Percentiles rank a stretch among this genome's conserved stretches.
phyloP scores from a whole-genome alignment of 768 basidiomycete genomes.

The Hysterangium stoloniferum region DNA sequence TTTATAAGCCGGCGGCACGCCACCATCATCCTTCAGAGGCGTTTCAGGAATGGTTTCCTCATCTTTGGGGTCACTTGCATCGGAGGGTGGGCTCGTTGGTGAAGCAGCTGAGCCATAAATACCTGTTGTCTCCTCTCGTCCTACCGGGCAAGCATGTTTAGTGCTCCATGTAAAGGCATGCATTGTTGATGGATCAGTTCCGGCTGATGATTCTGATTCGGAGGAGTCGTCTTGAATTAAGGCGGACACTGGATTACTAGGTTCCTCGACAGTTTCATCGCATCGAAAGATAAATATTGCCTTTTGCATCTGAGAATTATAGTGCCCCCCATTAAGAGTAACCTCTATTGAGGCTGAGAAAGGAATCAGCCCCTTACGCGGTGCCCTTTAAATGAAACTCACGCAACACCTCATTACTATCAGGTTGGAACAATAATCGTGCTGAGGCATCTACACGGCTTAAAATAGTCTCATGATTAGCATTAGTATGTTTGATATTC shows the following conservation, averaged over 20 bases:
- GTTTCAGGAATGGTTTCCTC: background rate
- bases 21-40: background rate
- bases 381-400: too few relatives aligned
- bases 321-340: slow-evolving; percentile 3
- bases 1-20: background rate
- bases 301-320: slow-evolving; percentile 1
- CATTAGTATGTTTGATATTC: background rate
- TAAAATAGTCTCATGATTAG: background rate
- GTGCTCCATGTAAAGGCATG: slow-evolving; percentile 5
- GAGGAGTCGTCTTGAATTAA: background rate
- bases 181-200: background rate
- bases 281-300: slow-evolving; percentile 1
- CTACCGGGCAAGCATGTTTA: slow-evolving; percentile 6
- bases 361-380: too few relatives aligned
- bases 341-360: slow-evolving; percentile 4
- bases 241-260: background rate
- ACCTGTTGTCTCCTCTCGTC: background rate
- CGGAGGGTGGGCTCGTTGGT: background rate
- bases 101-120: background rate
- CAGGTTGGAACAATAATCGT: too few relatives aligned
- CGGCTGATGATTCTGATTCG: background rate
- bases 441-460: background rate
- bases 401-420: too few relatives aligned
- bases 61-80: slow-evolving; percentile 1
- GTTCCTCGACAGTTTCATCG: slow-evolving; percentile 3